Evolutionary conservation across 163 green algal genomes (phyloP), one percentile per base, ranked within the genome.

Genomic region (Scenedesmus sp.): DNA sequence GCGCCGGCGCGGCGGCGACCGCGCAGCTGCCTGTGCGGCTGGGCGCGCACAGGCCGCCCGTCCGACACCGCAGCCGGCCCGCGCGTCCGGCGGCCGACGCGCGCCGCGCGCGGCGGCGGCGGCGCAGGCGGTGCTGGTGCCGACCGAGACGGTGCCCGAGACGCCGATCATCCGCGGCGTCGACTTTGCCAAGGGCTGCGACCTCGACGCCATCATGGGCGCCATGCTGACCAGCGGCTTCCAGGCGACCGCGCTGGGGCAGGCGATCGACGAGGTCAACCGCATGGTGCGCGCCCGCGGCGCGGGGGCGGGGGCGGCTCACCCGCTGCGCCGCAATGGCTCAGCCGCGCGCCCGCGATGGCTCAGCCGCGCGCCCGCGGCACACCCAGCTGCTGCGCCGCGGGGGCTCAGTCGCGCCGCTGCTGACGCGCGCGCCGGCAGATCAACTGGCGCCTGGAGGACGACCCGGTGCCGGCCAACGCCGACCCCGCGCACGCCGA

Each of bases 201-300:
- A 93, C 74, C 58, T 97, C 4, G 87, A 97, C 65, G 83, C 63
- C n/a, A 82, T 99, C 29, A 93, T 99, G 90, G 83, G 80, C 0
- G 80, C 88, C 11, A 96, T 99, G 91, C 70, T 94, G 2, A 90
- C 79, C 28, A 97, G 92, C 0, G 96, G 96, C 11, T 97, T 98
- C 67, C 96, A 99, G 74, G 96, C 96, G 11, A 97, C 92, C 0
- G 78, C 89, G 0, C 84, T 99, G 50, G 96, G 94, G 0, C 87
- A 95, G 58, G 96, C 94, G 2, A 79, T 98, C 7, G 65, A 93
- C 1, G 96, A 98, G 67, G 85, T 99, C 80, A 98, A 99, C 74
- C 86, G 92, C n/a, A 99, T 99, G 96, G 90, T 97, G 82, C 53
- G 85, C n/a, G n/a, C n/a, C n/a, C n/a, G n/a, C 45, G 45, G n/a